Base-by-base conservation (phyloP, 2,329 filamentous ascomycete genomes). In the Tolypocladium tropicale region DNA sequence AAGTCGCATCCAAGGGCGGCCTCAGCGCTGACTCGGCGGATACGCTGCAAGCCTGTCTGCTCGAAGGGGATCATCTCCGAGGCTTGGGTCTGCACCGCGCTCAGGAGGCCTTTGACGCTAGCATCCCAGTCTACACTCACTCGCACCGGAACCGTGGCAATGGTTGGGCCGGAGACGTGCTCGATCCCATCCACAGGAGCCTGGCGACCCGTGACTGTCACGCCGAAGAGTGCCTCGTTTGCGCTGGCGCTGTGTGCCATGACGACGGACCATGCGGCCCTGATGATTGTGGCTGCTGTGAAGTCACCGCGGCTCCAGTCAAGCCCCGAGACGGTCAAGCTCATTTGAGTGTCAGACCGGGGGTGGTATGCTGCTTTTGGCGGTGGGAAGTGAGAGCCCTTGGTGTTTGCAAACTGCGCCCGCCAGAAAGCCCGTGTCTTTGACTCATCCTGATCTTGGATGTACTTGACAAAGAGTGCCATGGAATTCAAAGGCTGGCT, bases 401-500 rank as follows among this genome's bases (percentile, higher is more conserved):
- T 52, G 6, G 55, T 51, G n/a, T 53, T 70, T 6, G 68, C 59
- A 4, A 78, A 66, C 36, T 72, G 68, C 33, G 72, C 65, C 18
- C 65, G 64, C 76, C 76, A 78, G 61, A 73, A 78, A 1, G 59
- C 61, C 57, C 75, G 5, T 63, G 66, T 9, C 3, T 41, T 25
- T 16, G 48, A 37, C 21, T 57, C 28, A 12, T 63, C 56, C 12
- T 67, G 64, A 28, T 73, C 67, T 53, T 69, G 64, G 4, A 77
- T 68, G 56, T 76, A 73, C 51, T 70, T 69, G 58, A 77, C 73
- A 55, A 77, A 76, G 37, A 69, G 63, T 52, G 70, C 72, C 62
- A 76, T 57, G 34, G 57, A 51, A 2, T 54, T 48, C 21, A 52
- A n/a, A 9, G 21, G 18, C n/a, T 48, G 21, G 21, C 34, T 52